Evolutionary conservation across 2,329 filamentous ascomycete species (phyloP), one percentile per base, ranked within the genome.

Genomic region (Aureobasidium uvarum): DNA sequence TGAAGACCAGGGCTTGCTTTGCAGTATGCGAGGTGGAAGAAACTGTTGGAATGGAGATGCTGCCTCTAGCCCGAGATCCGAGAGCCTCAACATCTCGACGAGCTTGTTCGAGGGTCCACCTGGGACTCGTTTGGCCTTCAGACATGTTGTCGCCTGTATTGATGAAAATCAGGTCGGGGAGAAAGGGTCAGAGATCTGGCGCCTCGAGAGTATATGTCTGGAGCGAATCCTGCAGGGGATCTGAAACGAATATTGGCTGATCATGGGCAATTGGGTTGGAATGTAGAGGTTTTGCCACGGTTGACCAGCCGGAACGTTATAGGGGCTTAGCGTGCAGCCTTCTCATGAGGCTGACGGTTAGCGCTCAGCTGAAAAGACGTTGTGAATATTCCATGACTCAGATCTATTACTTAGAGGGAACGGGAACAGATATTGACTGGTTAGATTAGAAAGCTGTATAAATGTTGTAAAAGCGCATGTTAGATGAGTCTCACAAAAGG

Each of bases 291-390:
- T 25, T 25, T 25, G 25, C 25, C 25, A 25, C 25, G 25, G 25
- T 25, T 25, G 25, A 25, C 25, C 25, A 25, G 25, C 25, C 25
- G 25, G 25, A 25, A 25, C 25, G 25, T 25, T 25, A 25, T 25
- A 25, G 25, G 2, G 4, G 25, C 25, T 25, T 25, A 25, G 25
- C n/a, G n/a, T n/a, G n/a, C 18, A 28, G 14, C 23, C 13, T 31
- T 51, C 4, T 11, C 14, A 25, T 25, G 23, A 31, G 23, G 25
- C 13, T 50, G n/a, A 8, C 10, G 23, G 23, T 25, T 50, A 50
- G 46, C 45, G 50, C n/a, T 36, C 50, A 52, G 50, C 50, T 52
- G 50, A 52, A 52, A 36, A 52, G 50, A 5, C 31, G 50, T 52
- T 52, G 11, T 20, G 5, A 52, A 23, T 20, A 36, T 20, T 20